A percentile compares a stretch with the other conserved stretches of the same genome.
phyloP scores from a whole-genome alignment of 2,329 filamentous ascomycete species.

The Beauveria varroae region DNA sequence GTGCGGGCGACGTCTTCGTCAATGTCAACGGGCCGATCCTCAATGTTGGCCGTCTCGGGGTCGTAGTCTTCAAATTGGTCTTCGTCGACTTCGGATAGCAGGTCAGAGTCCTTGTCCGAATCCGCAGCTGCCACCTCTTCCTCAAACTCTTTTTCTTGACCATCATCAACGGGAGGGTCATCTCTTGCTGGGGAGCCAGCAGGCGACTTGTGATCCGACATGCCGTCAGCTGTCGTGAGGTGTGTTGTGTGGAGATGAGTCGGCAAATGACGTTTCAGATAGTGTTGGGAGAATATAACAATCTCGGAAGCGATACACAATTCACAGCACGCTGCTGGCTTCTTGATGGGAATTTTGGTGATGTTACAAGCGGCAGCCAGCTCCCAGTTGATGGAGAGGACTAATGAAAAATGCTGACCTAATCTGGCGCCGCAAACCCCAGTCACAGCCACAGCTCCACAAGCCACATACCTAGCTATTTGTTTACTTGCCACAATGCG shows the following conservation, averaged over 20 bases:
- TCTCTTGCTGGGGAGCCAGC: slow-evolving; percentile 28
- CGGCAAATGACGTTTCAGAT: background rate
- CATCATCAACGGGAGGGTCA: slow-evolving; percentile 28
- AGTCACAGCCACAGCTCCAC: background rate
- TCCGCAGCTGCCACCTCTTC: slow-evolving; percentile 34
- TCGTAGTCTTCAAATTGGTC: slow-evolving; percentile 65
- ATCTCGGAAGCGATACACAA: background rate
- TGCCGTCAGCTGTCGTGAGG: slow-evolving; percentile 15
- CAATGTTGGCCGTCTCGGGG: slow-evolving; percentile 53
- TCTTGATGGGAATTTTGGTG: background rate
- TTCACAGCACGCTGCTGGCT: too few species aligned
- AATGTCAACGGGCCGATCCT: slow-evolving; percentile 57
- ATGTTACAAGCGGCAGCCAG: background rate
- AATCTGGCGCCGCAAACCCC: background rate
- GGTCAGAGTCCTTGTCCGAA: slow-evolving; percentile 50
- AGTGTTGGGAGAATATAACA: background rate
- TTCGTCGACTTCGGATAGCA: slow-evolving; percentile 62
- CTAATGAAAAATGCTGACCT: slow-evolving; percentile 10
- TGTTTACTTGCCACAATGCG: slow-evolving; percentile 11
- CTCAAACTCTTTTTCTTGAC: slow-evolving; percentile 33
- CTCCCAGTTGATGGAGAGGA: background rate
- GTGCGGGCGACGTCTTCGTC: slow-evolving; percentile 59
- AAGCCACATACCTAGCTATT: slow-evolving; percentile 3
- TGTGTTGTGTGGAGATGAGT: background rate
- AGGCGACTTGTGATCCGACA: slow-evolving; percentile 42